Evolutionary conservation across 805 yeast genomes (phyloP).

Genomic region (Metschnikowia noctiluminum): DNA sequence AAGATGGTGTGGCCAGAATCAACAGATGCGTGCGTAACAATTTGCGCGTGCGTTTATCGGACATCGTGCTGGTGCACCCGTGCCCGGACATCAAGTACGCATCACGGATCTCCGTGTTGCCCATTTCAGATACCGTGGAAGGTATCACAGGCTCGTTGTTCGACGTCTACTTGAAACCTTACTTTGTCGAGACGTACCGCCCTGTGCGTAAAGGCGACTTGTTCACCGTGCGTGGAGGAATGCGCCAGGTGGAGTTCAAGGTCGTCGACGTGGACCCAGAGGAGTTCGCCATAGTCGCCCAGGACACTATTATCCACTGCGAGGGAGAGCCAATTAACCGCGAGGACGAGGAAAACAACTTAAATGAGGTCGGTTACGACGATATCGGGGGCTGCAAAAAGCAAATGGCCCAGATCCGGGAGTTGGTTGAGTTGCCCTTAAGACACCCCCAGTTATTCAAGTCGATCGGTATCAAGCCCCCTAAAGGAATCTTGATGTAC

Average conservation of each 20-base stretch:
- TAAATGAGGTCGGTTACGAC: conserved; percentile 97
- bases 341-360: conserved; percentile 95
- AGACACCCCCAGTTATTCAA: conserved; percentile 98
- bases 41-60: conserved; percentile 91
- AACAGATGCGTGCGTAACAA: conserved; percentile 96
- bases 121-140: conserved; percentile 97
- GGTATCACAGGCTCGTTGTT: conserved; percentile 95
- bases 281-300: conserved; percentile 96
- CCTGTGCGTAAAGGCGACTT: conserved; percentile 98
- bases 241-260: conserved; percentile 98
- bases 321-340: conserved; percentile 99
- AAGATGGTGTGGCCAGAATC: conserved; percentile 89
- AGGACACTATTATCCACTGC: conserved; percentile 96
- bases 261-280: conserved; percentile 98
- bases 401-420: conserved; percentile 99
- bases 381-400: conserved; percentile 99
- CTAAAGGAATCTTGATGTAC: conserved; percentile 95
- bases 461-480: conserved; percentile 97
- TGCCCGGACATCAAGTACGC: conserved; percentile 99
- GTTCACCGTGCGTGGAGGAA: conserved; percentile 95
- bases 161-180: conserved; percentile 94
- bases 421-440: conserved; percentile 94
- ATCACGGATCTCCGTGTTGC: conserved; percentile 87
- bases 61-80: conserved; percentile 84
- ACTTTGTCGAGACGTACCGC: conserved; percentile 97